A percentile compares a stretch with the other conserved stretches of the same genome.
Conservation (phyloP, 2,329 filamentous ascomycete genomes). For the Biscogniauxia mediterranea region DNA sequence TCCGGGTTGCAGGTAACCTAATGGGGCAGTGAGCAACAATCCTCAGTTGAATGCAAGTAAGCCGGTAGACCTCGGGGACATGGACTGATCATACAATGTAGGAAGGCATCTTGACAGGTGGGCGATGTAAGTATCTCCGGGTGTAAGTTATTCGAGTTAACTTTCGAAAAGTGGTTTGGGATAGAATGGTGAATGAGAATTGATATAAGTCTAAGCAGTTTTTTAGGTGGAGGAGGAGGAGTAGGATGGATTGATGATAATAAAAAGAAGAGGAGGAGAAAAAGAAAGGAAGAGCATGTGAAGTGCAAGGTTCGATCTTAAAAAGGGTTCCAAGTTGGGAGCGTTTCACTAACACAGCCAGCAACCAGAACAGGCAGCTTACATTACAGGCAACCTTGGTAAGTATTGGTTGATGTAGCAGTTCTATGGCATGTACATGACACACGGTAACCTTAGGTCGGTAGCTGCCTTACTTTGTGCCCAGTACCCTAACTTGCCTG, state of each 20-base stretch:
- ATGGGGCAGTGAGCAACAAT: conserved; percentile 10
- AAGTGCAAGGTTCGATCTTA: not conserved
- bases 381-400: not conserved
- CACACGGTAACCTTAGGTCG: conserved; percentile 7
- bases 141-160: not conserved
- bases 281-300: not conserved
- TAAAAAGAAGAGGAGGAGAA: not conserved
- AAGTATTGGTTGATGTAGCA: conserved; percentile 4
- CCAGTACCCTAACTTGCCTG: conserved; percentile 1
- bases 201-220: not conserved
- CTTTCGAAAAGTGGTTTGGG: not conserved
- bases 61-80: too few relatives aligned
- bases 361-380: not conserved
- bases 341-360: not conserved
- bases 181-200: not conserved
- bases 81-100: conserved; percentile 48
- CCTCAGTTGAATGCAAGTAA: not conserved
- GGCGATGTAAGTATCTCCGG: conserved; percentile 12
- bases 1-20: conserved; percentile 80
- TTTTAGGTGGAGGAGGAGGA: not conserved
- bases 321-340: not conserved
- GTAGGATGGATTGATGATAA: too few relatives aligned
- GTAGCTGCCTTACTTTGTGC: not conserved
- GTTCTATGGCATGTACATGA: conserved; percentile 7
- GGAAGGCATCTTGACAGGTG: conserved; percentile 47